Percentiles rank a stretch among this genome's conserved stretches.
Evolutionary conservation across 2,329 filamentous ascomycete genomes (phyloP).

Genomic region (Fusarium nisikadoi): DNA sequence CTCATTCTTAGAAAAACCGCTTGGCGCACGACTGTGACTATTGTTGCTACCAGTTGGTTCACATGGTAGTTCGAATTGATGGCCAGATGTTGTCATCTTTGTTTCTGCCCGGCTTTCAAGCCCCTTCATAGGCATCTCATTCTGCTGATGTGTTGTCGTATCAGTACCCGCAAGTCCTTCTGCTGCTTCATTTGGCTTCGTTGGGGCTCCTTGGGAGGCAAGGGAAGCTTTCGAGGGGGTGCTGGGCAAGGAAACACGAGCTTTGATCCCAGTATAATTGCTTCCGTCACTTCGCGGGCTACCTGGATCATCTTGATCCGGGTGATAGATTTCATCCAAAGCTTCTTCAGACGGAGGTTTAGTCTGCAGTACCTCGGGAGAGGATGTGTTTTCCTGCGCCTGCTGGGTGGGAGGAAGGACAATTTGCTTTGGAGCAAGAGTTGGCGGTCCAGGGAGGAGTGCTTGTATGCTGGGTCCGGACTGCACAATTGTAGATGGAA

Average conservation of each 20-base stretch:
- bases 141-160: neutral
- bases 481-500: slow-evolving; percentile 1
- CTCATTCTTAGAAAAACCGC: slow-evolving; percentile 46
- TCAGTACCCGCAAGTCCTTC: neutral
- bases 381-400: neutral
- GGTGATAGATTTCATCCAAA: slow-evolving; percentile 15
- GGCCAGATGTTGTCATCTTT: neutral
- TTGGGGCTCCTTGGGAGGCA: neutral
- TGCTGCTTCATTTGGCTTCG: neutral
- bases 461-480: neutral
- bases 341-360: slow-evolving; percentile 47
- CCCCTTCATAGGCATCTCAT: neutral
- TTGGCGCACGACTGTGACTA: slow-evolving; percentile 24
- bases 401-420: neutral
- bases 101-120: neutral
- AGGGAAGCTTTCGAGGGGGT: slow-evolving; percentile 11
- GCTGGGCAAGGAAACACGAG: slow-evolving; percentile 39
- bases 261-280: slow-evolving; percentile 10
- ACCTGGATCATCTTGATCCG: neutral
- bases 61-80: neutral
- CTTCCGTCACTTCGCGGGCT: slow-evolving; percentile 19
- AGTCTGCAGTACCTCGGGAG: slow-evolving; percentile 36
- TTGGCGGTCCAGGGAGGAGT: neutral
- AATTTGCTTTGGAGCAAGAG: neutral
- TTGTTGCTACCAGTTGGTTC: neutral